Evolutionary conservation across 2,329 filamentous ascomycete genomes (phyloP), one percentile per base, ranked within the genome.

Genomic region (Byssoonygena ceratinophila): DNA sequence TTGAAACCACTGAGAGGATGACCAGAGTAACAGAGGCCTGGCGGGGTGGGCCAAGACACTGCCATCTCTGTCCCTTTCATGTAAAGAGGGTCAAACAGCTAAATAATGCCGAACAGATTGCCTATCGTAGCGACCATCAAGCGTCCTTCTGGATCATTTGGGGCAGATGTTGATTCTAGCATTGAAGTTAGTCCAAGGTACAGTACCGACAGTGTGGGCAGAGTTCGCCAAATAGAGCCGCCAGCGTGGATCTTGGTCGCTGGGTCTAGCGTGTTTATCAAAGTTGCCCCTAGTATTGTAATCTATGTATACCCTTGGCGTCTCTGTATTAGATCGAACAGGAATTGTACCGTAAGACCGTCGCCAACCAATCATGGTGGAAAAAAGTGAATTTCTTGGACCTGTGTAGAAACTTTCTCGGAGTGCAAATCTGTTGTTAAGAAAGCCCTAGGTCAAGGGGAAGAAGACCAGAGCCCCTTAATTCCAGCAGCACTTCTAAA

Each of bases 171-270:
- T 36, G 39, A 52, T 27, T 36, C 44, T 29, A 56, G 44, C 32
- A 32, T 44, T 45, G 51, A 50, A 23, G 37, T 39, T 27, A 48
- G 39, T 43, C 34, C 23, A 25, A 46, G 50, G 51, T 57, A 53
- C 54, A 22, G 37, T 40, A 40, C 37, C 54, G 54, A 56, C 56
- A 58, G 49, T 49, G 34, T 50, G 56, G 56, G 41, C 43, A 53
- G 40, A 54, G 46, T 55, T 52, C 46, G 46, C 50, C 54, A 37
- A 31, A 36, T 27, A 36, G 39, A 51, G 49, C 49, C 49, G 49
- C 49, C 49, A 47, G 37, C 49, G 50, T 52, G 50, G 54, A 45
- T 55, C 54, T 32, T 34, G 47, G 39, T 44, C 36, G 34, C 36
- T 37, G 32, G 34, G 14, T 49, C n/a, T 18, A 20, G 31, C 46